Evolutionary conservation across 139 green algal genomes (phyloP).

Genomic region (Pleodorina starrii): DNA sequence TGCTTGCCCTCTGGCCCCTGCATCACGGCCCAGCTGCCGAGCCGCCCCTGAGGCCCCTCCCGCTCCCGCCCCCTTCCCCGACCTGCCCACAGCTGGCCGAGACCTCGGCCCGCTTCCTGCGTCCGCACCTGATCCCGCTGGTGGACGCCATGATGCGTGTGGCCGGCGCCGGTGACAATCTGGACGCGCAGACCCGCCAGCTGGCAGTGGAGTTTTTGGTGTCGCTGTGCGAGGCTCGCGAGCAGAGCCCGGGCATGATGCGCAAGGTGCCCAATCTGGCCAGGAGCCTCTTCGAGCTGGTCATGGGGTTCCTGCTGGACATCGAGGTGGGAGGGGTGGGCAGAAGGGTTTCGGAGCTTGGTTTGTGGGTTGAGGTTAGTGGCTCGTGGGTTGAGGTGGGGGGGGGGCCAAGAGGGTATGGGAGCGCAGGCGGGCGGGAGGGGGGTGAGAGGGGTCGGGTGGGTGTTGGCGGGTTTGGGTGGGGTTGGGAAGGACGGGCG

Average conservation of each 20-base stretch:
- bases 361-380: too few relatives aligned
- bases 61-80: too few relatives aligned
- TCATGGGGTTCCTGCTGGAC: slow-evolving; percentile 94
- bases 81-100: slow-evolving; percentile 88
- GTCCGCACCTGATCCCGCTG: slow-evolving; percentile 85
- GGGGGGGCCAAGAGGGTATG: too few relatives aligned
- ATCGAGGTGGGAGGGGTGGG: slow-evolving; percentile 84
- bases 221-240: slow-evolving; percentile 94
- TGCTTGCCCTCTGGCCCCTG: too few relatives aligned
- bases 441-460: too few relatives aligned
- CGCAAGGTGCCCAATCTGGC: slow-evolving; percentile 92
- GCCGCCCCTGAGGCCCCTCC: not conserved
- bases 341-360: too few relatives aligned
- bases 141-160: slow-evolving; percentile 91
- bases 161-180: slow-evolving; percentile 41
- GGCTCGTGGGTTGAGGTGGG: too few relatives aligned
- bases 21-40: not conserved
- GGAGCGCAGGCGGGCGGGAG: too few relatives aligned
- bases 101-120: slow-evolving; percentile 92
- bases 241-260: slow-evolving; percentile 93
- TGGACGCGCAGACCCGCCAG: slow-evolving; percentile 78
- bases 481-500: too few relatives aligned
- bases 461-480: too few relatives aligned
- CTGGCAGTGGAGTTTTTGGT: slow-evolving; percentile 96
- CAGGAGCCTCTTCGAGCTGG: slow-evolving; percentile 85